Evolutionary conservation across 805 yeast species (phyloP).

Genomic region (Metschnikowia kunwiensis): DNA sequence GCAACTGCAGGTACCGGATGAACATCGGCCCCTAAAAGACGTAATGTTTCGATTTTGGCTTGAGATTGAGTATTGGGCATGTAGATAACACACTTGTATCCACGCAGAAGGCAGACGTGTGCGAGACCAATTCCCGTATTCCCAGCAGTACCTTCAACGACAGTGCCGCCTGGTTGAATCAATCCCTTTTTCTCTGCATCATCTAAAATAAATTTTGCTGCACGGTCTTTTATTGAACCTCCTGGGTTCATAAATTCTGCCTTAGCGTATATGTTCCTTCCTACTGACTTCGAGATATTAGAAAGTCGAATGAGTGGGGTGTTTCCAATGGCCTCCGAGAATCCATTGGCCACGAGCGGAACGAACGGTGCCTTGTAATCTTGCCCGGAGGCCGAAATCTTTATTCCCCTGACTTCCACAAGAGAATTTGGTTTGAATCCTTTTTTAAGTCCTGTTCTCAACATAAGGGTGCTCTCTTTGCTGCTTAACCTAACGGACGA

Average conservation of each 20-base stretch:
- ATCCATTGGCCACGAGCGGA: conserved; percentile 69
- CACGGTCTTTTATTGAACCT: conserved; percentile 88
- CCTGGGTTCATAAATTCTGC: conserved; percentile 95
- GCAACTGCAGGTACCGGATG: conserved; percentile 88
- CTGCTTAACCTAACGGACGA: not conserved
- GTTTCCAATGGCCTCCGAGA: conserved; percentile 87
- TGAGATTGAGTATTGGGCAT: conserved; percentile 91
- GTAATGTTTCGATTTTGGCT: conserved; percentile 69
- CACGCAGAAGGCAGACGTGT: conserved; percentile 72
- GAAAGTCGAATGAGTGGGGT: conserved; percentile 75
- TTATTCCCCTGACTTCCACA: conserved; percentile 5
- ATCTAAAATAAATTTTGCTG: conserved; percentile 71
- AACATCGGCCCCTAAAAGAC: conserved; percentile 80
- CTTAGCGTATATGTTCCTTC: conserved; percentile 79
- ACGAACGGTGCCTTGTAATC: conserved; percentile 44
- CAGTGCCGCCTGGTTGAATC: conserved; percentile 74
- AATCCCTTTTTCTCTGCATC: conserved; percentile 73
- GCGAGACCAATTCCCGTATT: conserved; percentile 95
- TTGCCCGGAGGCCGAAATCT: conserved; percentile 12
- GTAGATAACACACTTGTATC: conserved; percentile 80
- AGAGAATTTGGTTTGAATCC: not conserved
- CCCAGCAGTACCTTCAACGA: conserved; percentile 93
- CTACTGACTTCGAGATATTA: conserved; percentile 52
- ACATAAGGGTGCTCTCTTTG: not conserved
- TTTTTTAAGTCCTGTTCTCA: not conserved